Percentiles rank a stretch among this genome's conserved stretches.
Conservation (phyloP, 331 rosid genomes). For the Arachis monticola region DNA sequence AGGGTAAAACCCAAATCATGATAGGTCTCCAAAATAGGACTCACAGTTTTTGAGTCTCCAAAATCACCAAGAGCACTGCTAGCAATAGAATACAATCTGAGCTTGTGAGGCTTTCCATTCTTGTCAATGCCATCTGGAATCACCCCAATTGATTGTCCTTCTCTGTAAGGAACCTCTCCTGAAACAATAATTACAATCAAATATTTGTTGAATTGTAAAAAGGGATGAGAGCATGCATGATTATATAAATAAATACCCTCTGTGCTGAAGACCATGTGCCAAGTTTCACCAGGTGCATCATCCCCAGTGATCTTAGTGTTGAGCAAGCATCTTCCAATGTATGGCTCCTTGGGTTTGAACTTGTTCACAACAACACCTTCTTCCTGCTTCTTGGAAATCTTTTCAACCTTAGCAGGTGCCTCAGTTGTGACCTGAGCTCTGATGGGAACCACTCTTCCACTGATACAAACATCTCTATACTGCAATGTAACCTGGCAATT, state of each 20-base stretch:
- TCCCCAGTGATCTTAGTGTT: slow-evolving; percentile 98
- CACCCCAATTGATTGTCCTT: slow-evolving; percentile 93
- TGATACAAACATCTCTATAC: slow-evolving; percentile 49
- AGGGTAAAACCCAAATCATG: slow-evolving; percentile 11
- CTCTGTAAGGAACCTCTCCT: slow-evolving; percentile 97
- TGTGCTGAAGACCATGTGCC: slow-evolving; percentile 99
- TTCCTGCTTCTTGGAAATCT: slow-evolving; percentile 83
- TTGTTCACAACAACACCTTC: slow-evolving; percentile 87
- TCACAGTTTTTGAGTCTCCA: slow-evolving; percentile 96
- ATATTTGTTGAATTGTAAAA: not conserved
- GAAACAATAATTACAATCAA: slow-evolving; percentile 6
- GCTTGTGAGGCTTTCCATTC: slow-evolving; percentile 98
- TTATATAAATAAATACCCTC: slow-evolving; percentile 56
- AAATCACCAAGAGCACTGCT: slow-evolving; percentile 99
- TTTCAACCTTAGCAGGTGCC: slow-evolving; percentile 80
- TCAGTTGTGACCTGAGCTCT: slow-evolving; percentile 94
- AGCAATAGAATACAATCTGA: slow-evolving; percentile 93
- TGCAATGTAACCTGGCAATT: slow-evolving; percentile 60
- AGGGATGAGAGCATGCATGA: not conserved
- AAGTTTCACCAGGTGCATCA: slow-evolving; percentile 98
- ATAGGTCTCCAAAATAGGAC: slow-evolving; percentile 28
- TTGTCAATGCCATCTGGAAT: slow-evolving; percentile 92
- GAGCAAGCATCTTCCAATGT: slow-evolving; percentile 74
- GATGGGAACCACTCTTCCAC: slow-evolving; percentile 59
- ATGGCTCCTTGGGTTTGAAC: slow-evolving; percentile 82